A percentile compares a stretch with the other conserved stretches of the same genome.
Evolutionary conservation across 2,329 filamentous ascomycete species (phyloP).

Genomic region (Lecanosticta acicola): DNA sequence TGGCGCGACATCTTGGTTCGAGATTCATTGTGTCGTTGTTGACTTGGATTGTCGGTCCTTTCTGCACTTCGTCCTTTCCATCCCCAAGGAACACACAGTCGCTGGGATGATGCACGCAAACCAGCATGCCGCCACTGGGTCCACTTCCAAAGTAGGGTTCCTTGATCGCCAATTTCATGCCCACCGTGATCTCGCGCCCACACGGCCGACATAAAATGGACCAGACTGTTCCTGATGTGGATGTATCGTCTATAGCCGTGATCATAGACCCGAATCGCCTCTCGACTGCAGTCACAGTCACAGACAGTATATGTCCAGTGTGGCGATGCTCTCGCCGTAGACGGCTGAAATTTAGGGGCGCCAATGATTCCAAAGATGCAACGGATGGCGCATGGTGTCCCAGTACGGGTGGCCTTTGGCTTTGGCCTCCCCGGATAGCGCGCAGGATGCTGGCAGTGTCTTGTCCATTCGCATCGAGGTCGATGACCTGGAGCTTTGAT

Average conservation of each 20-base stretch:
- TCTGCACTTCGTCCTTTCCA: not conserved
- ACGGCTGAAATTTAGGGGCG: not conserved
- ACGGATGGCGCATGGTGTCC: conserved; percentile 4
- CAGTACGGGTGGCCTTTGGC: not conserved
- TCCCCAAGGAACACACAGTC: conserved; percentile 2
- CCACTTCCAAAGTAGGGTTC: conserved; percentile 6
- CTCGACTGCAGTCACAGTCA: not conserved
- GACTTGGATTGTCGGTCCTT: not conserved
- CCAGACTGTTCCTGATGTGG: conserved; percentile 2
- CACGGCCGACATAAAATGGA: conserved; percentile 6
- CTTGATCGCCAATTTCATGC: conserved; percentile 7
- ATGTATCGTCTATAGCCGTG: not conserved
- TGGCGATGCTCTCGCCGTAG: not conserved
- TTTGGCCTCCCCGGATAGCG: not conserved
- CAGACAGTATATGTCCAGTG: not conserved
- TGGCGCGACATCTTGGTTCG: not conserved
- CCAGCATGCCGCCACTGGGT: not conserved
- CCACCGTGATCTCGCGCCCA: not conserved
- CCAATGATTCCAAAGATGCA: not conserved
- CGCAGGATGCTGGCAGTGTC: not conserved
- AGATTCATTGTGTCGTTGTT: not conserved
- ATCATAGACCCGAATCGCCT: not conserved
- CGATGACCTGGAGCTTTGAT: not conserved
- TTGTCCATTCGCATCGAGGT: not conserved
- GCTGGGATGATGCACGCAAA: conserved; percentile 12